Percentiles rank a stretch among this genome's conserved stretches.
phyloP scores from a whole-genome alignment of 2,329 filamentous ascomycete species.

The Diaporthe helianthi region DNA sequence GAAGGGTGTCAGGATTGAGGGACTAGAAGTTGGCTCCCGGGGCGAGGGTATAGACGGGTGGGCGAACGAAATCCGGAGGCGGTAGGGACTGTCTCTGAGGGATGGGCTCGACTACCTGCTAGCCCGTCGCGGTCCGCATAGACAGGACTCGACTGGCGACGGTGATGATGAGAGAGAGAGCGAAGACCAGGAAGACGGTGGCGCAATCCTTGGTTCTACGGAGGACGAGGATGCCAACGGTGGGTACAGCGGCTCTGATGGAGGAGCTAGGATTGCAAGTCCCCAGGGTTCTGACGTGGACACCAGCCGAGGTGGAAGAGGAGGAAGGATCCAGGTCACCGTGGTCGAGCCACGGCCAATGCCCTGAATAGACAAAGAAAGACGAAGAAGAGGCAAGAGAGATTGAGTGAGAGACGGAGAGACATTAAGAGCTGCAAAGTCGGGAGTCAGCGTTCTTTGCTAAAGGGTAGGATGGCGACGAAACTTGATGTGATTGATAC shows the following conservation, averaged over 20 bases:
- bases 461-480: background rate
- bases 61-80: slow-evolving; percentile 86
- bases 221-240: background rate
- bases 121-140: background rate
- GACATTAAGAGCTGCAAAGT: background rate
- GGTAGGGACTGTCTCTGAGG: slow-evolving; percentile 52
- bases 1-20: slow-evolving; percentile 77
- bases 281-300: background rate
- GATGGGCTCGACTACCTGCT: slow-evolving; percentile 11
- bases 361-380: slow-evolving; percentile 11
- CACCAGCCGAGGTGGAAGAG: background rate
- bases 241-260: background rate
- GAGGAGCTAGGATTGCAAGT: background rate
- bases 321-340: background rate
- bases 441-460: slow-evolving; percentile 10
- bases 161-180: background rate
- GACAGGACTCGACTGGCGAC: background rate
- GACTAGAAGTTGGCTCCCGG: slow-evolving; percentile 77
- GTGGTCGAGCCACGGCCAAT: background rate
- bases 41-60: slow-evolving; percentile 96
- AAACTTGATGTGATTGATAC: background rate
- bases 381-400: background rate
- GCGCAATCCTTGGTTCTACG: background rate
- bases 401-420: background rate
- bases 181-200: background rate